phyloP scores from a whole-genome alignment of 1,284 basidiomycete genomes.

The Boletus sp. region DNA sequence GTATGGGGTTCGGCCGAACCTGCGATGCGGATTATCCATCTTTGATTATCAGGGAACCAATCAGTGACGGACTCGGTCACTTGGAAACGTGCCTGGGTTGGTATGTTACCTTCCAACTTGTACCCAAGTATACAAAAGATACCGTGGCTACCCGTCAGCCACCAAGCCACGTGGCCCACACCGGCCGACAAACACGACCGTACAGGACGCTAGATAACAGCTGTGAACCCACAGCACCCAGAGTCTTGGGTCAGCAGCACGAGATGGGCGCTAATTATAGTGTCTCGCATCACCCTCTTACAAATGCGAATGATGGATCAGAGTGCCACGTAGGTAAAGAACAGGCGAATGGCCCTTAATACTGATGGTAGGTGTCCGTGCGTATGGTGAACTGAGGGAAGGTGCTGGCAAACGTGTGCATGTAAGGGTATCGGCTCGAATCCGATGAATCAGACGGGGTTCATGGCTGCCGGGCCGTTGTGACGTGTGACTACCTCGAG shows the following conservation, averaged over 20 bases:
- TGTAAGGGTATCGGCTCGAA: background rate
- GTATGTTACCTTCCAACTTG: background rate
- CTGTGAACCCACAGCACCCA: no score
- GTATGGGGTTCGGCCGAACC: conserved; percentile 16
- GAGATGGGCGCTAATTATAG: conserved; percentile 8
- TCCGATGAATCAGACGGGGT: background rate
- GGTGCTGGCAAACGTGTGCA: conserved; percentile 1
- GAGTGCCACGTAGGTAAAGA: conserved; percentile 1
- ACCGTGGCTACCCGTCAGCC: background rate
- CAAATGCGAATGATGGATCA: background rate
- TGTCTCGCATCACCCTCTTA: background rate
- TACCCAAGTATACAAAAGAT: background rate
- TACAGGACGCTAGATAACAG: background rate
- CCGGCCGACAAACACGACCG: background rate
- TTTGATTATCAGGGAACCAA: conserved; percentile 1
- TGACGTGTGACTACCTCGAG: no score
- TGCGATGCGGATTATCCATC: conserved; percentile 4
- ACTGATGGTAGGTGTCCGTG: background rate
- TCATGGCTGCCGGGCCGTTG: background rate
- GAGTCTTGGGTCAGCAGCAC: background rate
- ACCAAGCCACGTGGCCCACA: background rate
- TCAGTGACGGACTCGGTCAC: conserved; percentile 2
- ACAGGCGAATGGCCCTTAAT: background rate
- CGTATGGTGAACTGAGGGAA: background rate
- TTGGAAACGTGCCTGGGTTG: conserved; percentile 11